Percentiles rank a stretch among this genome's conserved stretches.
phyloP scores from a whole-genome alignment of 257 asterid species.

The Fraxinus excelsior region DNA sequence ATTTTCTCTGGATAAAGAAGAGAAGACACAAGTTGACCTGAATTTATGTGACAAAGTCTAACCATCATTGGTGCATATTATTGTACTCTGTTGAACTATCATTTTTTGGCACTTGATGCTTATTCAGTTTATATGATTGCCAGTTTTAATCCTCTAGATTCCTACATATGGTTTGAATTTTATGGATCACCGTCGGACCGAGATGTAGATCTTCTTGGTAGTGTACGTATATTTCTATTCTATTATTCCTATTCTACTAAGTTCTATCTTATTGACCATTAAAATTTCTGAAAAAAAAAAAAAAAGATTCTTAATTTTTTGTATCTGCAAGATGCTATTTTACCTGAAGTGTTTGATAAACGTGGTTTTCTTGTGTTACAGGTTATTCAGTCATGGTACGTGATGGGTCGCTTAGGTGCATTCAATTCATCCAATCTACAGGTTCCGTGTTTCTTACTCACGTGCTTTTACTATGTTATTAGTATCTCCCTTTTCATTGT shows the following conservation, averaged over 20 bases:
- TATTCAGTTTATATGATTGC: slow-evolving; percentile 26
- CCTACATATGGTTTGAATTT: slow-evolving; percentile 90
- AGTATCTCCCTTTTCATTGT: background rate
- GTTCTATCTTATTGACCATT: slow-evolving; percentile 11
- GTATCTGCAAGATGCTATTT: background rate
- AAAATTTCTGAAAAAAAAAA: slow-evolving; percentile 2
- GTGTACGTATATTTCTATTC: slow-evolving; percentile 59
- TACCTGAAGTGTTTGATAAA: slow-evolving; percentile 7
- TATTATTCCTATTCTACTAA: slow-evolving; percentile 12
- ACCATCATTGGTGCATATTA: background rate
- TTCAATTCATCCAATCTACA: slow-evolving; percentile 83
- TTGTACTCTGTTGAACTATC: background rate
- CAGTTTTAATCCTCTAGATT: slow-evolving; percentile 95
- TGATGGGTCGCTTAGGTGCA: slow-evolving; percentile 97
- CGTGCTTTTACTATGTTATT: background rate
- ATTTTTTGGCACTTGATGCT: slow-evolving; percentile 10
- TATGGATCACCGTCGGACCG: slow-evolving; percentile 92
- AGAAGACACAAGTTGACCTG: background rate
- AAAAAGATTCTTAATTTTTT: slow-evolving; percentile 1
- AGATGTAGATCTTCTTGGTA: slow-evolving; percentile 89
- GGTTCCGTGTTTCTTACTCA: slow-evolving; percentile 42
- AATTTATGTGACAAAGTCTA: background rate
- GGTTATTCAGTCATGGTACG: slow-evolving; percentile 96
- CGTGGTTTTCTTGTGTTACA: slow-evolving; percentile 33
- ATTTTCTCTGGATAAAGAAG: background rate